A percentile compares a stretch with the other conserved stretches of the same genome.
phyloP scores from a whole-genome alignment of 257 asterid species.

The Cordia subcordata region DNA sequence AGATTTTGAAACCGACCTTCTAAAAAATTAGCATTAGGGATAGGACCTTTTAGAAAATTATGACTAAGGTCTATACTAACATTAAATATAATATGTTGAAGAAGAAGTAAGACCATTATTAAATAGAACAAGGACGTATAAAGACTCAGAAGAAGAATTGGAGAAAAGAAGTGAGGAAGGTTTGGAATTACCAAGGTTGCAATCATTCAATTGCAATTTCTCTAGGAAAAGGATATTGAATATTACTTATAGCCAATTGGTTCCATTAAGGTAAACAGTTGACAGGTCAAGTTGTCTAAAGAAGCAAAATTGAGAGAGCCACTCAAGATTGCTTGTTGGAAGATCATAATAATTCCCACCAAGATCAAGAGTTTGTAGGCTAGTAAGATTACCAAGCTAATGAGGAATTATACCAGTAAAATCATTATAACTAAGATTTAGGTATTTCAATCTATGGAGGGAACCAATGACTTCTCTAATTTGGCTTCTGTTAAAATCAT shows the following conservation, averaged over 20 bases:
- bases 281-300: no score
- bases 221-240: no score
- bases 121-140: neutral
- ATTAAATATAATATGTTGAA: constrained; percentile 1
- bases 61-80: constrained; percentile 1
- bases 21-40: constrained; percentile 1
- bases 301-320: no score
- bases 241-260: no score
- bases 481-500: neutral
- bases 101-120: neutral
- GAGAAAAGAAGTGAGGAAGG: no score
- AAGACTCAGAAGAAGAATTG: no score
- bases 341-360: no score
- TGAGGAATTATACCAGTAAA: constrained; percentile 7
- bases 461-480: constrained; percentile 13
- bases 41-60: constrained; percentile 2
- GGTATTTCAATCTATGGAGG: neutral
- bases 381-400: constrained; percentile 11
- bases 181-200: no score
- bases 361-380: constrained; percentile 4
- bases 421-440: neutral
- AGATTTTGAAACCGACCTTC: constrained; percentile 4
- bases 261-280: no score
- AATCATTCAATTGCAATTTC: no score
- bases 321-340: no score